Evolutionary conservation across 1,284 basidiomycete species (phyloP), one percentile per base, ranked within the genome.

Genomic region (Ustilago cynodontis): DNA sequence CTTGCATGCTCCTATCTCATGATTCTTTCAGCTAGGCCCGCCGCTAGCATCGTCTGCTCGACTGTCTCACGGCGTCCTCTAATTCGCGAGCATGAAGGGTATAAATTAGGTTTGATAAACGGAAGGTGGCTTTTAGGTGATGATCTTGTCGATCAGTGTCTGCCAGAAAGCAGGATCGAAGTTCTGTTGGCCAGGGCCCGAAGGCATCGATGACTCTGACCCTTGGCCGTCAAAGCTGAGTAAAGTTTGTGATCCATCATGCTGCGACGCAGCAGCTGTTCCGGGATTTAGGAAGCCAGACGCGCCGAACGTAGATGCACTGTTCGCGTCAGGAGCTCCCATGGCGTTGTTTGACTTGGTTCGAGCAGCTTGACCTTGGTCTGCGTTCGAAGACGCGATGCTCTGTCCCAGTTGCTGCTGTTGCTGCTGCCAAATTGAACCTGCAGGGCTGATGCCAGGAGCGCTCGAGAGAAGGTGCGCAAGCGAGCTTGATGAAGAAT

Each of bases 101-200:
- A 49, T 49, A 49, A 35, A 20, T 35, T 35, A 31, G 31, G 14
- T 72, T 61, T 75, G 31, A 63, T 75, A 58, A 72, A 65, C 52
- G 75, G 18, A 11, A 8, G 20, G 10, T 20, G n/a, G 41, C n/a
- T 6, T 20, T 77, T 61, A 78, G 37, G 70, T 78, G 65, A 76
- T 67, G 59, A 78, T 78, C 69, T 78, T 78, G 69, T 78, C 72
- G 47, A 78, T 78, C 45, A 78, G 56, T 14, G 65, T 72, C 58
- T 75, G 77, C 72, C 69, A 78, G 65, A 78, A 78, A 8, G 69
- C 60, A 1, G 72, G 71, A 24, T 75, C 69, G 49, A 78, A 75
- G 59, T 70, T 71, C 37, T 64, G 65, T 13, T 62, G 63, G 7
- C 54, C 50, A 4, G 54, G 10, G 3, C 49, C 65, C 8, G 61